Evolutionary conservation across 352 stramenopile genomes (phyloP), one percentile per base, ranked within the genome.

Genomic region (Phytophthora syringae): DNA sequence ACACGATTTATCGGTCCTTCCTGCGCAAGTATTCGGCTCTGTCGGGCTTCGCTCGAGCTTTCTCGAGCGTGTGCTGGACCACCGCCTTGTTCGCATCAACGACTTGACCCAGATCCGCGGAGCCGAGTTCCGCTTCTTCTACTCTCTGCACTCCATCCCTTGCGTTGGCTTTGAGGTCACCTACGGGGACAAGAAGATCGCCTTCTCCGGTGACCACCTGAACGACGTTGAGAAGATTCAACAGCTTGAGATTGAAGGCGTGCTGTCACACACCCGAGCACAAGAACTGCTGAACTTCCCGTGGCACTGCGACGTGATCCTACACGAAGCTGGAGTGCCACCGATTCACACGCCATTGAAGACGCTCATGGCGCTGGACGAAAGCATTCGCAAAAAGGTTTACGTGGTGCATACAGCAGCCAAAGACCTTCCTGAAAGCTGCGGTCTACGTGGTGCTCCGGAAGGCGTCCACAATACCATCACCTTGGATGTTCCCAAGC

Each of bases 1-100:
- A 93, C 52, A 99, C 96, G 12, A 99, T 99, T 73, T 98, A 98
- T 71, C 95, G 94, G 24, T 98, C 90, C 43, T 99, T 99, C 62
- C 86, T 99, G 49, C 89, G 95, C 53, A 99, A 99, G 65, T 99
- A 99, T 78, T 89, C 93, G 34, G 96, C 96, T 27, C 76, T 99
- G 7, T 98, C 92, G 20, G 95, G 92, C 25, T 89, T 98, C 39
- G 94, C 92, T 39, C 86, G 22, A 79, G 82, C 30, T 93, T 99
- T 49, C 77, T 99, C 16, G 91, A 93, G 30, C 90, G 92, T 18
- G 96, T 97, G 50, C 87, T 98, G 61, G 84, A 97, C 30, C 96
- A 97, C 60, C 82, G 82, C n/a, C 82, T 88, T 20, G 89, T 97
- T 13, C 96, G 93, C 40, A 98, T 98, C 62, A 97, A 97, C 49